Evolutionary conservation across 164 flowering plant species (phyloP).

Genomic region (Houttuynia cordata): DNA sequence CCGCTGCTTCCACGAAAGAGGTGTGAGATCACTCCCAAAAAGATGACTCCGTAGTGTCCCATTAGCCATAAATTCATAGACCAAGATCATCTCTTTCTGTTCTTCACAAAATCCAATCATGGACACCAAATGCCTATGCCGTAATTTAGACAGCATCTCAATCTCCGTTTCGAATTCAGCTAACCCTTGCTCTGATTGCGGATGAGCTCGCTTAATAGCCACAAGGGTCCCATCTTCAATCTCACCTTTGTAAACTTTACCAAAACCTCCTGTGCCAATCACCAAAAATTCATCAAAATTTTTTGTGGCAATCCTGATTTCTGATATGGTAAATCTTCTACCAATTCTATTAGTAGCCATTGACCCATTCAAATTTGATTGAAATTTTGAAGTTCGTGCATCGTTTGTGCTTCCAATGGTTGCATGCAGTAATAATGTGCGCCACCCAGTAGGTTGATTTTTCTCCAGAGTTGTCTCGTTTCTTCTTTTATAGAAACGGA

Average conservation of each 20-base stretch:
- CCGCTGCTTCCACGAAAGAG: constrained; percentile 58
- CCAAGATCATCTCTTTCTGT: constrained; percentile 62
- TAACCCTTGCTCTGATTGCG: constrained; percentile 60
- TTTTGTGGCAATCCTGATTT: constrained; percentile 53
- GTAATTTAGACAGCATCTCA: constrained; percentile 66
- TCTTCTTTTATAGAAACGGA: constrained; percentile 17
- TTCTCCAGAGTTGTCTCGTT: constrained; percentile 15
- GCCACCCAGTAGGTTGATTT: constrained; percentile 34
- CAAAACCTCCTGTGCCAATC: constrained; percentile 75
- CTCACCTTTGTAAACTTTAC: constrained; percentile 63
- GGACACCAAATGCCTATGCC: constrained; percentile 66
- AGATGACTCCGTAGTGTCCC: constrained; percentile 67
- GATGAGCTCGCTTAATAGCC: constrained; percentile 61
- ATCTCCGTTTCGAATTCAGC: constrained; percentile 65
- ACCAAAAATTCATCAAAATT: constrained; percentile 58
- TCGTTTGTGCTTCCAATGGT: constrained; percentile 20
- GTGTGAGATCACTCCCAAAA: constrained; percentile 41
- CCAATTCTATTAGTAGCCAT: constrained; percentile 33
- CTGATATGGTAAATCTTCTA: constrained; percentile 45
- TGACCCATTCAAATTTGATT: constrained; percentile 18
- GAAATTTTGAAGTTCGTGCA: constrained; percentile 23
- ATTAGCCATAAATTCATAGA: constrained; percentile 69
- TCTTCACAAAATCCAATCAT: constrained; percentile 72
- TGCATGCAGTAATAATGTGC: constrained; percentile 38
- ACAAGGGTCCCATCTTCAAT: constrained; percentile 40